Percentiles rank a stretch among this genome's conserved stretches.
Evolutionary conservation across 2,329 filamentous ascomycete species (phyloP).

Genomic region (Trichoderma endophyticum): DNA sequence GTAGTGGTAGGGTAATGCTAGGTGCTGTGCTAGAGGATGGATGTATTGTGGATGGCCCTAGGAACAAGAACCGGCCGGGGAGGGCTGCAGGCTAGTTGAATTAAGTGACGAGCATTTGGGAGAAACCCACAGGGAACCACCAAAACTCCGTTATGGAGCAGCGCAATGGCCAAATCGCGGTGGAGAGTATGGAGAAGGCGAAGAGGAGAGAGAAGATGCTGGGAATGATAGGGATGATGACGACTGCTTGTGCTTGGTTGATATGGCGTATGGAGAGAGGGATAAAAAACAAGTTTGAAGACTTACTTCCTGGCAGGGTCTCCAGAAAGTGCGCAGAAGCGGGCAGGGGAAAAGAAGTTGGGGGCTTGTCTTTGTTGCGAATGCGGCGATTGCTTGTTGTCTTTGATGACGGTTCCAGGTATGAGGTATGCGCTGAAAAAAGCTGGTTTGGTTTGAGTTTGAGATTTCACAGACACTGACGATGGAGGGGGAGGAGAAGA

Average conservation of each 20-base stretch:
- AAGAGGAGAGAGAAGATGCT: slow-evolving; percentile 10
- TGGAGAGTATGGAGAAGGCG: slow-evolving; percentile 18
- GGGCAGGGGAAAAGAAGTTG: neutral
- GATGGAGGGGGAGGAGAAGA: neutral
- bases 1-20: slow-evolving; percentile 27
- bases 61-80: slow-evolving; percentile 34
- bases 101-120: slow-evolving; percentile 19
- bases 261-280: neutral
- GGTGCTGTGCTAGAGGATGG: neutral
- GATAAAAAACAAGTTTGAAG: slow-evolving; percentile 3
- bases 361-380: neutral
- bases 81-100: slow-evolving; percentile 34
- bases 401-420: neutral
- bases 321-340: neutral
- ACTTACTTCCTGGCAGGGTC: neutral
- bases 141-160: slow-evolving; percentile 16
- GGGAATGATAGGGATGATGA: slow-evolving; percentile 14
- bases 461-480: neutral
- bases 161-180: slow-evolving; percentile 12
- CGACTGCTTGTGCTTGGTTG: neutral
- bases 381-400: slow-evolving; percentile 2
- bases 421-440: neutral
- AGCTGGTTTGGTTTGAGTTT: neutral
- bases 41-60: slow-evolving; percentile 19
- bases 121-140: slow-evolving; percentile 14